Base-by-base conservation (phyloP, 805 yeast species). In the Saccharomycopsis sp. region DNA sequence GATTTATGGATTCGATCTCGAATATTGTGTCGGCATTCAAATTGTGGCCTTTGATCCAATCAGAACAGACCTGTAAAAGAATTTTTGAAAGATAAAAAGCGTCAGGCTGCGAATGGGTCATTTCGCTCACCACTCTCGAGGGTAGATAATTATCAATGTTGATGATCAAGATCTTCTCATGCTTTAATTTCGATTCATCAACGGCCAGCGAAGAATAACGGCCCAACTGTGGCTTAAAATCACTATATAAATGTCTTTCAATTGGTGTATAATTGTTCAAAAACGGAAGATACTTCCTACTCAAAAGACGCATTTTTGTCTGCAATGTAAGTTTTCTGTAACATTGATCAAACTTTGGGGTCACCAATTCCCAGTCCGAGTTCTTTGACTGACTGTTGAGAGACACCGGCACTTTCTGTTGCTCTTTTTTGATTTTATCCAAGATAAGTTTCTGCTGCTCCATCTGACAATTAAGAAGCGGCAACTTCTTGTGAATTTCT, bases 1-100 rank as follows among this genome's bases (percentile, higher is more conserved):
- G 76, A 0, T 97, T 97, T 58, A 93, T 88, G 65, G 89, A 88
- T 68, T 90, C 96, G 17, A 93, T 82, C 41, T 81, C 79, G 9
- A 84, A 44, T 15, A n/a, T 19, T 7, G 34, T 47, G 3, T 15
- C 25, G 22, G 52, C 57, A 19, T 47, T 17, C 8, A 34, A 20
- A n/a, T 54, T 35, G 15, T 12, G 14, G 54, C 3, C 29, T 17
- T 20, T 19, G 22, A 15, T 24, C 56, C n/a, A 20, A 19, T 19
- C 15, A 12, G 49, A 44, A 7, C 19, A 5, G 7, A 44, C 22
- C 49, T 44, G 19, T 3, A 7, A 17, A n/a, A 44, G 22, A 17
- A 17, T 8, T 17, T 17, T 8, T 17, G 49, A 44, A 17, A 44
- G 22, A 44, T 44, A 44, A 44, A 17, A n/a, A 17, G 22, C 49